Percentiles rank a stretch among this genome's conserved stretches.
These are phyloP conservation scores for Penicillium antarcticum DNA, from an alignment of 495 filamentous ascomycete genomes.

Conservation along the genomic window DNA sequence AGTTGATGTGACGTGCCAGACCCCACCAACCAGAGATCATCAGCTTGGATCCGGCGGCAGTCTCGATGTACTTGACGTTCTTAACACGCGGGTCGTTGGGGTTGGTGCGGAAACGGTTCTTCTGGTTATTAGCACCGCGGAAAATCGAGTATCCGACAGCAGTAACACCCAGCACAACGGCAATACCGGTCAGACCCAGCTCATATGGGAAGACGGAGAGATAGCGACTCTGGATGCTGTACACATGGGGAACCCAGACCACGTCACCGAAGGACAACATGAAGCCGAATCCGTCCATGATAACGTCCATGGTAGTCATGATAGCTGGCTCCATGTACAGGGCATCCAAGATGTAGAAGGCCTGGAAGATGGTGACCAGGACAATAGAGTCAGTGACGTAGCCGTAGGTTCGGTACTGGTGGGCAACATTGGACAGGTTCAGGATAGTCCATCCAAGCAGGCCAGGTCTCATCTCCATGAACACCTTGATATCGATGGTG, in stretches of 20 bases:
- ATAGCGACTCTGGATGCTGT: constrained; percentile 84
- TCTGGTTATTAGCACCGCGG: constrained; percentile 87
- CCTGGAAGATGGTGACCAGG: constrained; percentile 74
- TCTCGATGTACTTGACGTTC: constrained; percentile 85
- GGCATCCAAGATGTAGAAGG: constrained; percentile 79
- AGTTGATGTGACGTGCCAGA: constrained; percentile 88
- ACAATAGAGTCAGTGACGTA: constrained; percentile 85
- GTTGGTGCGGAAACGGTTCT: constrained; percentile 89
- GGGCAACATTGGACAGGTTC: constrained; percentile 79
- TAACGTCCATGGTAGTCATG: constrained; percentile 95
- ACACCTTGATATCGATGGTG: constrained; percentile 86
- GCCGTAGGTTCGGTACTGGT: constrained; percentile 81
- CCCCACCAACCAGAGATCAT: constrained; percentile 96
- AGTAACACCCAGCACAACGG: constrained; percentile 61
- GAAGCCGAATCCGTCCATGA: constrained; percentile 89
- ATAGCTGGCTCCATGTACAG: constrained; percentile 90
- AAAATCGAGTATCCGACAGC: constrained; percentile 80
- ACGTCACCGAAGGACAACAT: constrained; percentile 97
- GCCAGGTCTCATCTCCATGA: constrained; percentile 86
- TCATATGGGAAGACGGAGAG: constrained; percentile 76
- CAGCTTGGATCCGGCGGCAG: constrained; percentile 73
- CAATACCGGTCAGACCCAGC: constrained; percentile 63
- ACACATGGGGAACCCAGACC: constrained; percentile 90
- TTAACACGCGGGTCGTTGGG: constrained; percentile 76
- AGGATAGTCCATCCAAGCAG: constrained; percentile 87